Evolutionary conservation across 148 eudicot genomes (phyloP).

Genomic region (Tetragonia tetragonoides): DNA sequence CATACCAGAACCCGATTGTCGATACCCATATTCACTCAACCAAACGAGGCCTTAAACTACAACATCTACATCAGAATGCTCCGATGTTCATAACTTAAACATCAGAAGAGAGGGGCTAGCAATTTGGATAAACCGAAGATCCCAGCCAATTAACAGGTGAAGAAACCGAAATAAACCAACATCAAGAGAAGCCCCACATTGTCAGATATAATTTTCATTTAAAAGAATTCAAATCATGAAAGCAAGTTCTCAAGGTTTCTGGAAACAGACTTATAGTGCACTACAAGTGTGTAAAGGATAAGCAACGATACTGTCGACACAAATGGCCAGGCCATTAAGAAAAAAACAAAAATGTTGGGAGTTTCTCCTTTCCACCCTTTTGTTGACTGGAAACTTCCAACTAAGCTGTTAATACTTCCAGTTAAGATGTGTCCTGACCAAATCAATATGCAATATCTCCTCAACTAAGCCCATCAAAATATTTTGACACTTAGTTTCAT

Average conservation of each 20-base stretch:
- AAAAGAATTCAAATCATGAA: too few species aligned
- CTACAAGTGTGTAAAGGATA: background rate
- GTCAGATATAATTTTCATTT: background rate
- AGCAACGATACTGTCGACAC: background rate
- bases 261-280: too few species aligned
- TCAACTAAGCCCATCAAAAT: background rate
- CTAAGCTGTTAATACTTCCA: background rate
- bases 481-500: background rate
- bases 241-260: too few species aligned
- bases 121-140: too few species aligned
- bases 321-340: background rate
- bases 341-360: background rate
- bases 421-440: background rate
- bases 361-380: background rate
- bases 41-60: too few species aligned
- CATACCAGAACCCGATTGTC: too few species aligned
- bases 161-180: too few species aligned
- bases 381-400: background rate
- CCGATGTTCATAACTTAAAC: too few species aligned
- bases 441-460: background rate
- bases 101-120: too few species aligned
- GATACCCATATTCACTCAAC: too few species aligned
- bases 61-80: too few species aligned
- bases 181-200: background rate
- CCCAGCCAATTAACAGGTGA: too few species aligned